Base-by-base conservation (phyloP, 768 basidiomycete species). In the Dentipellis fragilis region DNA sequence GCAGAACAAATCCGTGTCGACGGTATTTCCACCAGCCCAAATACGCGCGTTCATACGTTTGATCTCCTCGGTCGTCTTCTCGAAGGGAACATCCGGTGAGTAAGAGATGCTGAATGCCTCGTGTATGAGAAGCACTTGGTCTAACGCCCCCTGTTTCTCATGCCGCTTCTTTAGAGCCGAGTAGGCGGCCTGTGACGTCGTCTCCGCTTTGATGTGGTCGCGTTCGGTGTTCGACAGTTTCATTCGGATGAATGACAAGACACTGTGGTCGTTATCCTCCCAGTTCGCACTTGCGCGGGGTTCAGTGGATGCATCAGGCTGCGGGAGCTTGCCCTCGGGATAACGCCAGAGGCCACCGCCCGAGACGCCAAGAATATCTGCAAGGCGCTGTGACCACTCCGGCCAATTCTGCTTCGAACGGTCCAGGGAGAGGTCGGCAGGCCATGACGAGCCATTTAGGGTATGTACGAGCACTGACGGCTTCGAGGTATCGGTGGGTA, bases 101-200 rank as follows among this genome's bases (percentile, higher is more conserved):
- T 62, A 57, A 7, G 14, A 29, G 34, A 51, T 14, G 14, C 16
- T 11, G 2, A 51, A 36, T 3, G 49, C 22, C 23, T 51, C 49
- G 7, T 66, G 54, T 1, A 67, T 56, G 11, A 66, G 57, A 0
- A 55, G 59, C 9, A 63, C 58, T 21, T 67, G 66, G 0, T 57
- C 53, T 11, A 64, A 56, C 0, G 59, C 57, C 1, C 59, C 65
- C 6, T 61, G 40, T 23, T 65, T 35, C n/a, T 56, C 49, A 36
- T 67, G 66, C 0, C 64, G 49, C 0, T 37, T 40, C 10, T 46
- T 51, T 1, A 69, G 54, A 0, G 50, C 47, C n/a, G 3, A 11
- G 62, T 62, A 67, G 0, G 62, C 58, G 0, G 49, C 46, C 1
- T 48, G 38, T 0, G 52, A 54, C 2, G 54, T 54, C 4, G 21